Evolutionary conservation across 257 asterid species (phyloP), one percentile per base, ranked within the genome.

Genomic region (Solanum dulcamara): DNA sequence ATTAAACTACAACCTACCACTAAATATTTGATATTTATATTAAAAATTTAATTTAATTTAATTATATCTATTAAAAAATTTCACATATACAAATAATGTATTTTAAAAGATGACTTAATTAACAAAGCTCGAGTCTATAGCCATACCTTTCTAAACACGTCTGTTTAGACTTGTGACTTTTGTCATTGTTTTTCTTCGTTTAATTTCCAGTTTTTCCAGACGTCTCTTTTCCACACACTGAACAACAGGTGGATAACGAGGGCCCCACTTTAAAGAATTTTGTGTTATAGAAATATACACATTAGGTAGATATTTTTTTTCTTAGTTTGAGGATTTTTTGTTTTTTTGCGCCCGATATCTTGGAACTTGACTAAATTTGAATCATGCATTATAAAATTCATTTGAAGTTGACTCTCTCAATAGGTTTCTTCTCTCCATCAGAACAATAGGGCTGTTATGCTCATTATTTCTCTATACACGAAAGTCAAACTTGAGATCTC

Each of bases 151-250:
- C 17, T 50, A 28, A 15, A 50, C 83, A 48, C 64, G 20, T 48
- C 83, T 48, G 18, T 79, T 4, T 50, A 37, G 30, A 79, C 11
- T 37, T 9, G 44, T 48, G 83, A 46, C 64, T 28, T 79, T 15
- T 79, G 28, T 17, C 17, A 79, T 50, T 79, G 11, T 28, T 77
- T 77, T 48, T 48, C 83, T 48, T 79, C 64, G 15, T 28, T n/a
- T n/a, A n/a, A n/a, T n/a, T 26, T 0, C 40, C n/a, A 15, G 60
- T 26, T 44, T 71, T 44, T 26, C 13, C 60, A 75, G 7, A 44
- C n/a, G 5, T 14, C 17, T 44, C 17, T 44, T 51, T 44, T 44
- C 82, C 82, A 75, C 55, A 26, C 40, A 44, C 40, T 75, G 60
- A 75, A 79, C 64, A 79, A 79, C 64, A 79, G 64, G 44, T 79